Conservation (phyloP, 2,329 filamentous ascomycete genomes). For the Aspergillus carbonarius region DNA sequence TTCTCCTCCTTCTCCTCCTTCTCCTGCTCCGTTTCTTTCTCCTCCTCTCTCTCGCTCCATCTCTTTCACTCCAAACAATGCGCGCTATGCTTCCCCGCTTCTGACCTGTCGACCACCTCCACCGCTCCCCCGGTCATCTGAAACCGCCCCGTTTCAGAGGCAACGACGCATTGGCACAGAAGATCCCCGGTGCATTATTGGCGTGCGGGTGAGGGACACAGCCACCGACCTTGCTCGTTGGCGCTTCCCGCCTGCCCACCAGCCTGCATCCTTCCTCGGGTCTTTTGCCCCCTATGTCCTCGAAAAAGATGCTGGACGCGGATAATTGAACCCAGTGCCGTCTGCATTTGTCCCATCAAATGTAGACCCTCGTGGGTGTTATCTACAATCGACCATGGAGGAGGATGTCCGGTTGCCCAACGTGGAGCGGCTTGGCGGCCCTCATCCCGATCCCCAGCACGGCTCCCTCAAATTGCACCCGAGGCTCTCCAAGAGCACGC, state of each 20-base stretch:
- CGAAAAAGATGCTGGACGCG: slow-evolving; percentile 13
- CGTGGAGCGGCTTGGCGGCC: slow-evolving; percentile 16
- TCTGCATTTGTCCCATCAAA: slow-evolving; percentile 16
- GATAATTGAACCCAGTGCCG: slow-evolving; percentile 17
- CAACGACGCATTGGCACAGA: not conserved
- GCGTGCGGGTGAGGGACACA: slow-evolving; percentile 14
- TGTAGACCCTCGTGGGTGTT: slow-evolving; percentile 17
- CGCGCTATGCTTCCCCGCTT: not conserved
- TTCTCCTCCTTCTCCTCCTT: too few species aligned
- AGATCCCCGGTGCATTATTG: slow-evolving; percentile 19
- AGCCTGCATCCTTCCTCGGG: not conserved
- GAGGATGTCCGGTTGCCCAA: slow-evolving; percentile 22
- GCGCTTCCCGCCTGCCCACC: slow-evolving; percentile 13
- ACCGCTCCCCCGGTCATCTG: not conserved
- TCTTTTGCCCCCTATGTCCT: slow-evolving; percentile 11
- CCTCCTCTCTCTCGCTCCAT: not conserved
- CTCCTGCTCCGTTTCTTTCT: not conserved
- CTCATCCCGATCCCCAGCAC: slow-evolving; percentile 9
- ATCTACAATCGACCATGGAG: slow-evolving; percentile 23
- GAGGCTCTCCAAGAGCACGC: slow-evolving; percentile 4
- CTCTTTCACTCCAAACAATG: not conserved
- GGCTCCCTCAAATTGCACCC: slow-evolving; percentile 9
- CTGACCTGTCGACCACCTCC: not conserved
- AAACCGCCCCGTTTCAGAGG: not conserved
- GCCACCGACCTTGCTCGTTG: slow-evolving; percentile 21